Evolutionary conservation across 106 monocot genomes (phyloP), one percentile per base, ranked within the genome.

Genomic region (Xerophyta viscosa): DNA sequence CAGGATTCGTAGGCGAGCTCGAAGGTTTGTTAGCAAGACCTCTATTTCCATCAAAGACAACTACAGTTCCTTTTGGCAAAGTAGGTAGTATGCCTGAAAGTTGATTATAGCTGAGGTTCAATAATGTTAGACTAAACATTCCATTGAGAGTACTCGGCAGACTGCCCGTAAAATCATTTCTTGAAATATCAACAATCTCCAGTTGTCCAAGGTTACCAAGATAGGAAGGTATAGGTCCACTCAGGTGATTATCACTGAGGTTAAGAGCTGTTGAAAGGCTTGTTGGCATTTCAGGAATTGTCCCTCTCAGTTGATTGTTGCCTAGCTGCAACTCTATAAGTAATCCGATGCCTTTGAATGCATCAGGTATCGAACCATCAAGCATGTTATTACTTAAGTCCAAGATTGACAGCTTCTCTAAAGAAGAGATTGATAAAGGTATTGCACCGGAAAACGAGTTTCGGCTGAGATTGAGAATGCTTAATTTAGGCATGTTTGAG

Each of bases 101-200:
- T 15, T 67, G 27, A 31, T 86, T 86, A 39, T 77, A 26, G 0
- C 80, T 77, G 6, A 86, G 51, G 0, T 44, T 52, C 52, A 86
- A 37, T n/a, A 48, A 24, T 27, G 66, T 86, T 37, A 86, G 33
- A 53, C 69, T 64, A 20, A 3, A 1, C 44, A 86, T 45, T 21
- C 1, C 0, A 17, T 37, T 8, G 2, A 86, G 43, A 41, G 50
- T 66, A 28, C 1, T 17, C 8, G 84, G 84, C 20, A 84, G 61
- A 8, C 54, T 33, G 24, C 84, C 84, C 0, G 71, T 60, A 20
- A 84, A 75, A 3, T 36, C 28, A 29, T 84, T 84, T 51, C 75
- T 10, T 27, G 84, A 84, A 55, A 79, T 64, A 66, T 78, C 84
- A 53, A 84, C 68, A 48, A 79, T 24, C 41, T 79, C 79, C 41